Conservation (phyloP, 2,329 filamentous ascomycete species). For the Phialophora verrucosa region DNA sequence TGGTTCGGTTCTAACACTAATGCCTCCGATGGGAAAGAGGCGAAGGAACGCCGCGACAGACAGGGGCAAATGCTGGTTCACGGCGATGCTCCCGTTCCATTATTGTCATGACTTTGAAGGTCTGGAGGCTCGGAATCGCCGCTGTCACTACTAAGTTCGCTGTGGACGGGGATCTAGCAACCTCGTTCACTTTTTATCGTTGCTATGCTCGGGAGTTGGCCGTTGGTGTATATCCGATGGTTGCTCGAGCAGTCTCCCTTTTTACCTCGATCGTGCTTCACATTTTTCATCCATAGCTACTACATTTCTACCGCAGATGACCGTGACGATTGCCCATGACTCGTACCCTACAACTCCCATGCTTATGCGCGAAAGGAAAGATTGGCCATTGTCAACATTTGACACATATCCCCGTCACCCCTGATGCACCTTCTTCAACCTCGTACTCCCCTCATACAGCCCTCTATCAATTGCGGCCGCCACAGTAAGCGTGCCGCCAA, state of each 20-base stretch:
- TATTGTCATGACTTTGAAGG: background rate
- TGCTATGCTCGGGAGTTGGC: background rate
- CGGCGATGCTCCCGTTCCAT: background rate
- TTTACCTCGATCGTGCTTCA: background rate
- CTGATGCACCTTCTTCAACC: conserved; percentile 84
- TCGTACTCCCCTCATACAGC: conserved; percentile 83
- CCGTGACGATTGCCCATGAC: background rate
- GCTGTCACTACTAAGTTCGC: background rate
- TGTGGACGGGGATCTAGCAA: background rate
- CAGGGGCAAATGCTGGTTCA: background rate
- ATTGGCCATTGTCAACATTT: background rate
- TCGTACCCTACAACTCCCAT: conserved; percentile 21
- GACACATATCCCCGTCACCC: conserved; percentile 47
- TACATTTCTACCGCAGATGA: background rate
- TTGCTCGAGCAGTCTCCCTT: background rate
- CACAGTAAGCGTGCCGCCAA: conserved; percentile 93
- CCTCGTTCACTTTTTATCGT: background rate
- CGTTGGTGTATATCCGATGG: background rate
- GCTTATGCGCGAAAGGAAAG: conserved; percentile 13
- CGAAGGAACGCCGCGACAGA: background rate
- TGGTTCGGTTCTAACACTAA: background rate
- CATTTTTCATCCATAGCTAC: background rate
- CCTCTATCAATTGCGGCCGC: conserved; percentile 91
- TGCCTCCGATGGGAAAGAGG: background rate
- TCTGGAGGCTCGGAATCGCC: background rate